A percentile compares a stretch with the other conserved stretches of the same genome.
phyloP scores from a whole-genome alignment of 108 stramenopile species.

The Cyclostephanos invisitatus region DNA sequence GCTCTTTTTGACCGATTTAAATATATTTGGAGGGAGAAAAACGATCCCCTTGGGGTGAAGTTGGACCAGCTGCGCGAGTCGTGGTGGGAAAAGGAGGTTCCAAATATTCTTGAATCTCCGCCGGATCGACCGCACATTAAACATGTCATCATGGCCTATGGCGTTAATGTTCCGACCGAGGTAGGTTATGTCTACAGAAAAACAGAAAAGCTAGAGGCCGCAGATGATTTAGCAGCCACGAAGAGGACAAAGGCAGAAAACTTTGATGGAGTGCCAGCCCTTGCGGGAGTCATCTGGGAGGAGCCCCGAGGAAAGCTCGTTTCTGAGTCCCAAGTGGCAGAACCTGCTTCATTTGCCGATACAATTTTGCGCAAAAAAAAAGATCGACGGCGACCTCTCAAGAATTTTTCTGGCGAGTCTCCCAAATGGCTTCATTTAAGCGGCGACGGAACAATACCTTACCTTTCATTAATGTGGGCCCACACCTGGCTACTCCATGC shows the following conservation, averaged over 20 bases:
- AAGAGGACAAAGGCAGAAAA: conserved; percentile 2
- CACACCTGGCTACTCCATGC: conserved; percentile 90
- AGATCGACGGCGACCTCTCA: conserved; percentile 38
- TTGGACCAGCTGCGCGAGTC: conserved; percentile 71
- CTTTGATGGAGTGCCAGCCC: conserved; percentile 36
- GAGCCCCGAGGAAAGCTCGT: conserved; percentile 54
- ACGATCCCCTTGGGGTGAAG: conserved; percentile 68
- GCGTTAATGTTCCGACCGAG: conserved; percentile 84
- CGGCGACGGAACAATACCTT: conserved; percentile 90
- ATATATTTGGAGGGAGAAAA: conserved; percentile 70
- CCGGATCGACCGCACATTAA: conserved; percentile 87
- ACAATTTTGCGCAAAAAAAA: conserved; percentile 63
- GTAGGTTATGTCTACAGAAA: conserved; percentile 66
- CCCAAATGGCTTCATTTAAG: conserved; percentile 50
- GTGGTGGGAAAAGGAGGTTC: conserved; percentile 56
- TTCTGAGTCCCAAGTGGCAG: conserved; percentile 29
- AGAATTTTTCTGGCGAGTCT: conserved; percentile 22
- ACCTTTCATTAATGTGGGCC: conserved; percentile 64
- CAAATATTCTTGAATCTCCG: conserved; percentile 69
- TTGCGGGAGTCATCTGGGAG: conserved; percentile 70
- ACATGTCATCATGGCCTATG: conserved; percentile 73
- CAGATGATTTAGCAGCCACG: conserved; percentile 1
- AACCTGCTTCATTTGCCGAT: conserved; percentile 39
- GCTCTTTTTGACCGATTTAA: conserved; percentile 67
- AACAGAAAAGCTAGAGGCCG: conserved; percentile 19